Conservation (phyloP, 169 alveolate species). For the Eimeria falciformis region DNA sequence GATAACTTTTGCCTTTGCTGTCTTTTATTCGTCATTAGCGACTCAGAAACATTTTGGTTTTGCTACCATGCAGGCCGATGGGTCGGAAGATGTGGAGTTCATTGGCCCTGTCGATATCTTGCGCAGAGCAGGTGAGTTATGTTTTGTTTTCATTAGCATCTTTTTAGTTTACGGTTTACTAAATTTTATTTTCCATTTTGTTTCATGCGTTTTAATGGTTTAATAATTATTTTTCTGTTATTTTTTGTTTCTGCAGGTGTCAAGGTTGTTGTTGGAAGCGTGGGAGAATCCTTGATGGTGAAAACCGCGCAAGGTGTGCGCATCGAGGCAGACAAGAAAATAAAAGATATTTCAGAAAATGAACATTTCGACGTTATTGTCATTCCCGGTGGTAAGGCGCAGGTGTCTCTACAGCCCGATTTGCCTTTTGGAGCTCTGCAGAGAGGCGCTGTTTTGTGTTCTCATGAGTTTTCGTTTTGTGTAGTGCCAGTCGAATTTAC, state of each 20-base stretch:
- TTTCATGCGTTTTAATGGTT: not conserved
- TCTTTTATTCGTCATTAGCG: not conserved
- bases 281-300: not conserved
- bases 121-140: conserved; percentile 12
- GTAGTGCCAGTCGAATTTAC: not conserved
- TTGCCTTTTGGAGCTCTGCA: too few relatives aligned
- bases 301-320: conserved; percentile 34
- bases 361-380: conserved; percentile 42
- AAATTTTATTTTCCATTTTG: not conserved
- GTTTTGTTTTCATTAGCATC: not conserved
- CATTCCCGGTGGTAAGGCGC: conserved; percentile 64
- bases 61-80: conserved; percentile 24
- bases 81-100: conserved; percentile 16
- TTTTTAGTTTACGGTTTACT: not conserved
- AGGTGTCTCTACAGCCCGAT: not conserved
- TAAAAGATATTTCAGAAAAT: not conserved
- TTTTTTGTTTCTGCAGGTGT: conserved; percentile 2
- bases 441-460: too few relatives aligned
- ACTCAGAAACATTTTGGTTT: not conserved
- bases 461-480: not conserved
- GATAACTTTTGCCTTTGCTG: not conserved
- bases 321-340: conserved; percentile 11
- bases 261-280: conserved; percentile 55
- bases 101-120: not conserved
- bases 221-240: not conserved